Percentiles rank a stretch among this genome's conserved stretches.
Evolutionary conservation across 192 early-diverging fungal genomes (phyloP).

Genomic region (Coemansia sp.): DNA sequence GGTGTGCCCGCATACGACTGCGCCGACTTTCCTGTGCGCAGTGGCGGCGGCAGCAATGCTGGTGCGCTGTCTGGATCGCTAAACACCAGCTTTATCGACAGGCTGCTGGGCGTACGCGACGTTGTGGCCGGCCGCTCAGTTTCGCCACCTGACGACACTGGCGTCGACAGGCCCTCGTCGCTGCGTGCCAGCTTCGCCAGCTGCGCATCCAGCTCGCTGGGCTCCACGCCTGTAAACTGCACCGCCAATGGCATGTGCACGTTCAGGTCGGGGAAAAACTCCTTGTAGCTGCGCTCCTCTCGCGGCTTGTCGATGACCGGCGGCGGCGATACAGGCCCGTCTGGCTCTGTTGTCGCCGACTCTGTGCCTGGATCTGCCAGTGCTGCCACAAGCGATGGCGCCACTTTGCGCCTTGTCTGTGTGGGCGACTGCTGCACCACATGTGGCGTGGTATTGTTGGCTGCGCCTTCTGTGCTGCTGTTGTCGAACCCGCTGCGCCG

Average conservation of each 20-base stretch:
- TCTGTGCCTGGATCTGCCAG: conserved; percentile 1
- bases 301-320: conserved; percentile 63
- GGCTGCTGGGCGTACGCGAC: conserved; percentile 33
- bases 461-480: conserved; percentile 1
- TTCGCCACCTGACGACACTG: conserved; percentile 4
- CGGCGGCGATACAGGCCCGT: conserved; percentile 16
- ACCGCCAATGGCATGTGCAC: conserved; percentile 19
- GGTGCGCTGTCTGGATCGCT: conserved; percentile 23
- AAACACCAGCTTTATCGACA: conserved; percentile 35
- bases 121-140: not conserved
- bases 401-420: conserved; percentile 16
- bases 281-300: conserved; percentile 81
- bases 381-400: conserved; percentile 17
- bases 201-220: conserved; percentile 3
- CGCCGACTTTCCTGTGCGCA: conserved; percentile 31
- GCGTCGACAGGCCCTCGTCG: conserved; percentile 5
- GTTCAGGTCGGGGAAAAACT: conserved; percentile 81
- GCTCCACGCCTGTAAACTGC: not conserved
- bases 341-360: conserved; percentile 6
- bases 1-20: conserved; percentile 37
- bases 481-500: not conserved
- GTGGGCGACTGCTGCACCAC: not conserved
- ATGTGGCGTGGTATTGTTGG: not conserved
- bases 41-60: conserved; percentile 10
- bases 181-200: not conserved